Conservation (phyloP, 345 rosid genomes). For the Dipteronia dyeriana region DNA sequence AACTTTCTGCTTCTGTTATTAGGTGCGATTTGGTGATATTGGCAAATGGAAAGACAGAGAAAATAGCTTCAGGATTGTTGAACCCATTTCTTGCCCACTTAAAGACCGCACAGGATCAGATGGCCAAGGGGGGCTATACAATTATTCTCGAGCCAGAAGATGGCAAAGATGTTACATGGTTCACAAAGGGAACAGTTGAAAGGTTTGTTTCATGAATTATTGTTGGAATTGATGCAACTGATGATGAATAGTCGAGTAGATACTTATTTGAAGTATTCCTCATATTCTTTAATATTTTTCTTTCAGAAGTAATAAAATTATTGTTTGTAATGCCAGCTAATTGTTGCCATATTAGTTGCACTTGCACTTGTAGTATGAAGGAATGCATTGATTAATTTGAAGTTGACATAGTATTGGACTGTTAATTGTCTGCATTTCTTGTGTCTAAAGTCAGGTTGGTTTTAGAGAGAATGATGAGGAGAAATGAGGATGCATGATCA, state of each 20-base stretch:
- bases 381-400: not conserved
- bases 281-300: constrained; percentile 1
- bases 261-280: not conserved
- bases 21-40: constrained; percentile 91
- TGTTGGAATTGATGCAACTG: not conserved
- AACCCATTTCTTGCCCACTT: constrained; percentile 90
- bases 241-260: too few species aligned
- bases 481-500: too few species aligned
- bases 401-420: not conserved
- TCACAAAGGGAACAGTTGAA: constrained; percentile 78
- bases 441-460: too few species aligned
- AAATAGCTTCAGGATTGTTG: constrained; percentile 85
- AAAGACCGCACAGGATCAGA: constrained; percentile 79
- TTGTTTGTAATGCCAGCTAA: not conserved
- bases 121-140: constrained; percentile 90
- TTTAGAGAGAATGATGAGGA: too few species aligned
- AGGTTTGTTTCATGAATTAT: constrained; percentile 43
- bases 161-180: constrained; percentile 65
- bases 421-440: too few species aligned
- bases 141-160: constrained; percentile 72
- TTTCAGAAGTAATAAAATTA: constrained; percentile 4
- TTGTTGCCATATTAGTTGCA: not conserved
- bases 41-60: constrained; percentile 80
- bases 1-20: constrained; percentile 16
- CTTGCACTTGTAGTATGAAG: not conserved